Evolutionary conservation across 441 rosid genomes (phyloP), one percentile per base, ranked within the genome.

Genomic region (Geranium incanum): DNA sequence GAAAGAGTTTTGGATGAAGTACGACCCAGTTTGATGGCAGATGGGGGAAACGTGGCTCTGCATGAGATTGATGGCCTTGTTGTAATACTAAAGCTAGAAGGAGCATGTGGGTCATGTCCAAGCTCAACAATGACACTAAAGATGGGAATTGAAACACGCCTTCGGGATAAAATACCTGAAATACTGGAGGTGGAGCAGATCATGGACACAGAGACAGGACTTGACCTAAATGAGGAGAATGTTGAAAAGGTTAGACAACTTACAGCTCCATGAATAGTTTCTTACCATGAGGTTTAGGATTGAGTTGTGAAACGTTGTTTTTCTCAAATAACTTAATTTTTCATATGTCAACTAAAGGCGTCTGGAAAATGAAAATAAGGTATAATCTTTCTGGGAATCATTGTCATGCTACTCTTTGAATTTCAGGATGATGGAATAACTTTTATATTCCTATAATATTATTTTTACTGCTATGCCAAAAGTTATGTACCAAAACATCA

Each of bases 101-200:
- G 91, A 70, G 94, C 94, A 60, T 87, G 94, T 48, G 94, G 94
- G 0, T 89, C 94, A 3, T 89, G 91, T 78, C 94, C 91, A 0
- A 89, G 91, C 80, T 89, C 94, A 1, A 81, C 89, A 1, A 85
- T 87, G 94, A 88, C 94, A 0, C 78, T 89, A 57, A 87, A 85
- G 77, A 89, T 82, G 91, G 89, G 94, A 63, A 89, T 89, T 13
- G 91, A 89, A 81, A 83, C 86, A 48, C 87, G 89, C 16, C 86
- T 89, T 12, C 80, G 86, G 0, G 91, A 89, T 72, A 89, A 87
- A 76, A 87, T 89, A 36, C 94, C 94, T 0, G 89, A 89, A 67
- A 89, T 89, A 13, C 67, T 89, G 87, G 77, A 74, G 8, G 88
- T 89, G 4, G 89, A 89, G 77, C 91, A 87, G 86, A 85, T 85